Evolutionary conservation across 1,284 basidiomycete species (phyloP), one percentile per base, ranked within the genome.

Genomic region (Ceratobasidium sp.): DNA sequence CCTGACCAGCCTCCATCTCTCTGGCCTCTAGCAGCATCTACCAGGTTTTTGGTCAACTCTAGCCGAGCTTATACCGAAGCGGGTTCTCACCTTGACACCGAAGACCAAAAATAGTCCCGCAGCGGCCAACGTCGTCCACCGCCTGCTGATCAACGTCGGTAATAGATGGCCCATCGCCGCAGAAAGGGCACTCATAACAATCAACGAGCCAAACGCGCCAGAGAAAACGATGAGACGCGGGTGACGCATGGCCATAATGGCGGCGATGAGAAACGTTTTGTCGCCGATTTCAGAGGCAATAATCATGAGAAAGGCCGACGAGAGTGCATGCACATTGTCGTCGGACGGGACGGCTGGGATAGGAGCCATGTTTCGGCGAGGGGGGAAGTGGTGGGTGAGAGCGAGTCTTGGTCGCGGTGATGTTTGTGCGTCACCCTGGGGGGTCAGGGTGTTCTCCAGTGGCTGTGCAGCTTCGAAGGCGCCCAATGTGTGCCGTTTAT

Each of bases 231-330:
- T 83, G 55, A 91, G 78, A 14, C 95, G 89, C 0, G 94, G 89
- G 79, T 98, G 95, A 1, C 96, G 91, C 89, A 97, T 97, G 9
- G 97, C 94, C 76, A 99, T 91, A 77, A 99, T 96, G 72, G 97
- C 97, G 26, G 97, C 86, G 58, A 98, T 98, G 74, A 99, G 89
- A 80, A 99, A 99, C 0, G 97, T 99, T 82, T 98, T 98, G 89
- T 99, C 97, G 57, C 97, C 96, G 46, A 96, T 92, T 83, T 96
- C 94, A 0, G 92, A 94, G 79, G 92, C 85, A 53, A 96, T 90
- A 76, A 96, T 97, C 90, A 96, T 94, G 73, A 86, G 80, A 82
- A 95, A 94, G 2, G 93, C 87, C 77, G 93, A 90, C 8, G 86
- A 74, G 76, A 95, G 86, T 14, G 88, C 91, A 50, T 74, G 72